Evolutionary conservation across 768 basidiomycete species (phyloP), one percentile per base, ranked within the genome.

Genomic region (Cyclocybe cylindracea): DNA sequence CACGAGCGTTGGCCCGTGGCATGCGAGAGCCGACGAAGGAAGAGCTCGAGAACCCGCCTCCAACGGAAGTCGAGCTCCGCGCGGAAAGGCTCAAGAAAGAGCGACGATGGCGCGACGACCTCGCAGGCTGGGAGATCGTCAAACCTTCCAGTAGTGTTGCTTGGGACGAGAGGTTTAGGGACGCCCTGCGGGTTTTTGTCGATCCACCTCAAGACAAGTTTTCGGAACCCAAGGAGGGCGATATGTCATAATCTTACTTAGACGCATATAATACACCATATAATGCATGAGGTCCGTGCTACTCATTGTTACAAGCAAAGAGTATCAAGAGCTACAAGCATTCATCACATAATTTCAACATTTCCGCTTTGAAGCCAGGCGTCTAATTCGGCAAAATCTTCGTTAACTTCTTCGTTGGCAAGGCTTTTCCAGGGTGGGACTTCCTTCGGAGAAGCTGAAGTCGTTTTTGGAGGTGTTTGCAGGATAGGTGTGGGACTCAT

Each of bases 81-180:
- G 87, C 87, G 36, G 94, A 98, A 70, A 77, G 96, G 58, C 67
- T 94, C 67, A 87, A 88, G 70, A 96, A 94, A 71, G 96, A 98
- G 72, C 67, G 84, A 59, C 76, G 84, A 60, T 98, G 96, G 96
- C 79, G 83, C 40, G 77, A 80, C 16, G 89, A 95, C 60, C 71
- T 88, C 48, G 77, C 77, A 45, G 94, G 91, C 2, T 98, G 89
- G 89, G 77, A 80, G 37, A 81, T 94, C 48, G 75, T 95, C 48
- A 77, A 83, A 49, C 84, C 86, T 3, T 80, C 83, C 2, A 70
- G 70, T 46, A 71, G 72, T 11, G 84, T 89, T 10, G 76, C 76
- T 18, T 98, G 94, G 94, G 89, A 94, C 61, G 79, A 85, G 53
- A 74, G 86, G 52, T 89, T 91, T 60, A 70, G 74, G 47, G 75